These are phyloP conservation scores for Trichosporon coremiiforme DNA, from an alignment of 1,284 basidiomycete genomes.

Conservation along the genomic window DNA sequence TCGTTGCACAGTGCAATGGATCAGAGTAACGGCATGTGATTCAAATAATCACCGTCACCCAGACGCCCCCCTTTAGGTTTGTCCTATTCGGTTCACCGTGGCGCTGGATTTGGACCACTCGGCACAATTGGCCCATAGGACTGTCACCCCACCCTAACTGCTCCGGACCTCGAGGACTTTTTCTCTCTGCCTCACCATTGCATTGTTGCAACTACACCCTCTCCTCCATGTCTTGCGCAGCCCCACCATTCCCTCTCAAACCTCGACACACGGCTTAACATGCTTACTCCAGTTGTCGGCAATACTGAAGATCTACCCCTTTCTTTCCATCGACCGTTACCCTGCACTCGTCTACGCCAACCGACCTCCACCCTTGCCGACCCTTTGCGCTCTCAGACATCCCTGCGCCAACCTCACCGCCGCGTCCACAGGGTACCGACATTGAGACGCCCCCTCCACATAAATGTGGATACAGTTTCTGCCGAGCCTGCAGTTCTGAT, in stretches of 20 bases:
- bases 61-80: background rate
- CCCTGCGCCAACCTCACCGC: background rate
- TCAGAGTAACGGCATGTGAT: background rate
- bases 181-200: background rate
- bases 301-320: background rate
- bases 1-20: background rate
- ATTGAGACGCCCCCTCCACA: background rate
- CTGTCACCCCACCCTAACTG: conserved; percentile 2
- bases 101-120: background rate
- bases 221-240: background rate
- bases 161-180: background rate
- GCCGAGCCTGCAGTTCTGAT: background rate
- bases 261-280: background rate
- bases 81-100: conserved; percentile 11
- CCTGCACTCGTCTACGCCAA: conserved; percentile 7
- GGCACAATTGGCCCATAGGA: background rate
- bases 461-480: background rate
- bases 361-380: conserved; percentile 11
- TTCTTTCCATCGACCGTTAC: background rate
- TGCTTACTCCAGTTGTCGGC: conserved; percentile 2
- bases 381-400: conserved; percentile 9
- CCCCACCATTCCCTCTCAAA: background rate
- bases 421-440: background rate
- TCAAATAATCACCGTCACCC: background rate
- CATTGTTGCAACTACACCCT: background rate